Percentiles rank a stretch among this genome's conserved stretches.
Conservation (phyloP, 2,329 filamentous ascomycete genomes). For the Beauveria caledonica region DNA sequence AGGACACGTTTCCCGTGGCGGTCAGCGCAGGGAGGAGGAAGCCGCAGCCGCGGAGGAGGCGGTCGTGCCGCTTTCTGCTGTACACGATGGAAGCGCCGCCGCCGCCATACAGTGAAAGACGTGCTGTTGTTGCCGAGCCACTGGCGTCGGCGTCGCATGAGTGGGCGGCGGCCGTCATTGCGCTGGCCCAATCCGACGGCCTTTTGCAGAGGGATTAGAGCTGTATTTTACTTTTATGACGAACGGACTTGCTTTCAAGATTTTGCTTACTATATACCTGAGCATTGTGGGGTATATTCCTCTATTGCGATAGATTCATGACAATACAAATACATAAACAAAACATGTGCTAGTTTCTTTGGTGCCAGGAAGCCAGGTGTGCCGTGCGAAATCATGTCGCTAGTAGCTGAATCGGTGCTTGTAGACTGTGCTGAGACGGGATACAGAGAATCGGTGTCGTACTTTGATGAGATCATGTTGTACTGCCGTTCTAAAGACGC, state of each 20-base stretch:
- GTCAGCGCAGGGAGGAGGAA: not conserved
- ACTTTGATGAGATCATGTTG: too few species aligned
- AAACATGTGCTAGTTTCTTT: not conserved
- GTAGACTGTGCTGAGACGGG: not conserved
- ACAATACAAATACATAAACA: not conserved
- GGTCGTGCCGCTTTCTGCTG: not conserved
- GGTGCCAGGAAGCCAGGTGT: not conserved
- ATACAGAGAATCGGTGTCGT: too few species aligned
- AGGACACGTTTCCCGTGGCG: not conserved
- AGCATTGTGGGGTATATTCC: not conserved
- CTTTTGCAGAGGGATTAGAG: not conserved
- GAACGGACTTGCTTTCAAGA: not conserved
- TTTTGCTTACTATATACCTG: not conserved
- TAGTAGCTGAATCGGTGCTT: not conserved
- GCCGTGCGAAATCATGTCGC: not conserved
- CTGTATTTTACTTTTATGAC: not conserved
- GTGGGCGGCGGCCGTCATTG: conserved; percentile 1
- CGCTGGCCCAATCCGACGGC: not conserved
- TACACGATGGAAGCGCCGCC: not conserved
- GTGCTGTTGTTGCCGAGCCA: not conserved
- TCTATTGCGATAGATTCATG: not conserved
- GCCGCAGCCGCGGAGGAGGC: too few species aligned
- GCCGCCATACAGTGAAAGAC: not conserved
- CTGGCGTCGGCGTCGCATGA: not conserved
- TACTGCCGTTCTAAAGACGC: too few species aligned